Conservation (phyloP, 768 basidiomycete species). For the Leccinum disarticulatum region DNA sequence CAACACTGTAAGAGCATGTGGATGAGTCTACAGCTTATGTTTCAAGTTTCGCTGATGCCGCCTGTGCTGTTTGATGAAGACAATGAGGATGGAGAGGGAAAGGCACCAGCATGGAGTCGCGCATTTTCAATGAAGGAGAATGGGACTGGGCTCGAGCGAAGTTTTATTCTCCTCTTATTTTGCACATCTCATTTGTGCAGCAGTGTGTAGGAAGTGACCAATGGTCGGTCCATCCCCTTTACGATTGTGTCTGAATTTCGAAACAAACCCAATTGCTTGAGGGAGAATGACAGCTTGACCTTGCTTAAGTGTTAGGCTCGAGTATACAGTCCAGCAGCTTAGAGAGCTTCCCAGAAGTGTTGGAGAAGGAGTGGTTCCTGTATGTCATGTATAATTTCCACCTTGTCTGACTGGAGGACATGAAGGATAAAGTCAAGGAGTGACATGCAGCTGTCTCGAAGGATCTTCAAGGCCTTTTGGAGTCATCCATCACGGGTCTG, state of each 20-base stretch:
- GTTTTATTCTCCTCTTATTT: neutral
- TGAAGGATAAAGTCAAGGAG: constrained; percentile 3
- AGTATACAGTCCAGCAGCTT: constrained; percentile 1
- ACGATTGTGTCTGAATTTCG: neutral
- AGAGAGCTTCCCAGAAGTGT: neutral
- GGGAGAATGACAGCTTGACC: neutral
- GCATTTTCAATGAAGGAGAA: too few species aligned
- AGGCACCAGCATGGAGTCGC: too few species aligned
- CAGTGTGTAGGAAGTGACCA: neutral
- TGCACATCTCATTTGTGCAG: neutral
- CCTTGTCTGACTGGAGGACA: neutral
- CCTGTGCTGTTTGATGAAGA: too few species aligned
- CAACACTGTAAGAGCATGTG: too few species aligned
- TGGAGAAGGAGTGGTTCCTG: neutral
- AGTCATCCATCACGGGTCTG: neutral
- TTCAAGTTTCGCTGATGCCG: too few species aligned
- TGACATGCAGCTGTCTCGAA: neutral
- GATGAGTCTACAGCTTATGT: too few species aligned
- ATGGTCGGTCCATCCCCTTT: neutral
- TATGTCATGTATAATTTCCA: neutral
- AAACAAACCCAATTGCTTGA: neutral
- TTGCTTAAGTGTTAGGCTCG: neutral
- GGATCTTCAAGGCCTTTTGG: neutral
- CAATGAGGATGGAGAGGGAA: too few species aligned
- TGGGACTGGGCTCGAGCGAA: too few species aligned